These are phyloP conservation scores for Magnaporthiopsis rhizophila DNA, from an alignment of 2,329 filamentous ascomycete genomes.

Conservation along the genomic window DNA sequence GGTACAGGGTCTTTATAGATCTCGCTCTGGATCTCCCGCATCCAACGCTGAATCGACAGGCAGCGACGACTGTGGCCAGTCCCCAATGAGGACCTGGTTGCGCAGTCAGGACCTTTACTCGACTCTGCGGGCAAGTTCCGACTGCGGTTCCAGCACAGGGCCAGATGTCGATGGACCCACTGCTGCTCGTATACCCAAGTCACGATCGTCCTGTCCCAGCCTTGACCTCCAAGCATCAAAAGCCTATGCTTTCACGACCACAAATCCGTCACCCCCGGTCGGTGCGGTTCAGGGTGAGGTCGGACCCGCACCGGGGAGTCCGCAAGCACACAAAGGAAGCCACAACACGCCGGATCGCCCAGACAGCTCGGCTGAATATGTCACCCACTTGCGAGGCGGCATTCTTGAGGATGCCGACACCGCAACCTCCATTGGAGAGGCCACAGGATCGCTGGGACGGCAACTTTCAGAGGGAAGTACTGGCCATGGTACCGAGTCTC, in stretches of 20 bases:
- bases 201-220: background rate
- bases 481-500: background rate
- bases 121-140: conserved; percentile 9
- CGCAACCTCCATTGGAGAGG: background rate
- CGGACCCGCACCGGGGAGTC: background rate
- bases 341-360: too few species aligned
- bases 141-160: background rate
- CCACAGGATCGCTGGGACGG: background rate
- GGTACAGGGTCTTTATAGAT: background rate
- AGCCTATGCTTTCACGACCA: background rate
- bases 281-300: background rate
- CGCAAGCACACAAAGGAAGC: background rate
- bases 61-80: conserved; percentile 11
- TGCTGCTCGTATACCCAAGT: conserved; percentile 2
- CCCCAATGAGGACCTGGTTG: conserved; percentile 17
- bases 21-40: background rate
- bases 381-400: background rate
- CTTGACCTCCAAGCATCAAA: background rate
- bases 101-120: conserved; percentile 16
- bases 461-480: background rate
- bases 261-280: background rate
- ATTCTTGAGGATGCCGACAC: background rate
- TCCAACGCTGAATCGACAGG: background rate
- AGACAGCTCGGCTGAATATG: background rate
- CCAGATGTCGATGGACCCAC: conserved; percentile 3